Evolutionary conservation across 768 basidiomycete species (phyloP).

Genomic region (Mrakia blollopis): DNA sequence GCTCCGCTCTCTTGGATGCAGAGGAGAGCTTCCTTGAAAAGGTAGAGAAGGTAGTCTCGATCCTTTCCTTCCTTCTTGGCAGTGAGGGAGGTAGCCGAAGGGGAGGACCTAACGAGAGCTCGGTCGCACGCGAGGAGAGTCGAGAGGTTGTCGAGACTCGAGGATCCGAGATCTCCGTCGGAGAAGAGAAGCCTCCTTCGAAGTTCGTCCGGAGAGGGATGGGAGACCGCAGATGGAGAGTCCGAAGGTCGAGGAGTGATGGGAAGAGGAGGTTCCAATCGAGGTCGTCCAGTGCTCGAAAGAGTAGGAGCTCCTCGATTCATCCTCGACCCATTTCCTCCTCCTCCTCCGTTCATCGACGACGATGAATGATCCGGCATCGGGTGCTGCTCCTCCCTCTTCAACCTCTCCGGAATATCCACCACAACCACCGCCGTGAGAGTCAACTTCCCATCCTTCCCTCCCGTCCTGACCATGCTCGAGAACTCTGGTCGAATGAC

Average conservation of each 20-base stretch:
- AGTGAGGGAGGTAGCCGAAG: slow-evolving; percentile 83
- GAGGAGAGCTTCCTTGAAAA: slow-evolving; percentile 96
- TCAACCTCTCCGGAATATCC: slow-evolving; percentile 59
- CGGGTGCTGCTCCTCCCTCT: slow-evolving; percentile 3
- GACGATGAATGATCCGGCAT: not conserved
- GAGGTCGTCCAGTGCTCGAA: not conserved
- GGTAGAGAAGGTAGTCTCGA: slow-evolving; percentile 85
- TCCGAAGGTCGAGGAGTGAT: slow-evolving; percentile 60
- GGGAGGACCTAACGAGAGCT: slow-evolving; percentile 70
- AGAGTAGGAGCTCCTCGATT: not conserved
- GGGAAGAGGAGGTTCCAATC: slow-evolving; percentile 31
- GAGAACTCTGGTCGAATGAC: slow-evolving; percentile 90
- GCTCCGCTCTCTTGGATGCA: slow-evolving; percentile 70
- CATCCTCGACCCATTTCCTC: not conserved
- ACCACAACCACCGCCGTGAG: slow-evolving; percentile 91
- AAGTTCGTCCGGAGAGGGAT: slow-evolving; percentile 74
- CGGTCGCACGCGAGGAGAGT: slow-evolving; percentile 59
- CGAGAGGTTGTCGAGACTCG: slow-evolving; percentile 22
- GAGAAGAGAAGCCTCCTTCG: slow-evolving; percentile 87
- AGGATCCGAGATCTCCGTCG: slow-evolving; percentile 56
- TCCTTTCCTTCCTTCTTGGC: slow-evolving; percentile 84
- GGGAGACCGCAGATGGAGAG: not conserved
- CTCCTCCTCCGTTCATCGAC: not conserved
- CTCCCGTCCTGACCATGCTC: slow-evolving; percentile 67
- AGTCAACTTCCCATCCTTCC: slow-evolving; percentile 59